Percentiles rank a stretch among this genome's conserved stretches.
Evolutionary conservation across 371 early-diverging fungal species (phyloP).

Genomic region (Neoconidiobolus thromboides): DNA sequence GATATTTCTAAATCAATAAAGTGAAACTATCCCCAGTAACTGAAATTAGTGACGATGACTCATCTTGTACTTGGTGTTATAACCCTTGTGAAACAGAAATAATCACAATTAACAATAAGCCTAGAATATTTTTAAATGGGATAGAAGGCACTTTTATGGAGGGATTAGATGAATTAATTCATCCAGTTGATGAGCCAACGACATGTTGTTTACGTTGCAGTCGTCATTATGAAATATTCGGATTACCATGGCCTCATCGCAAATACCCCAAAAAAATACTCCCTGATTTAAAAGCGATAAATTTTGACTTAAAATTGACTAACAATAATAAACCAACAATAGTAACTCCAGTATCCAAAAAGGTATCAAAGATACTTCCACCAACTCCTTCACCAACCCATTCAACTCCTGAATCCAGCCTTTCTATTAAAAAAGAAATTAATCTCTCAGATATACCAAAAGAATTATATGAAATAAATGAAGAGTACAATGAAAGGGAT

Average conservation of each 20-base stretch:
- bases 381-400: background rate
- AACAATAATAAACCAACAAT: background rate
- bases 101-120: background rate
- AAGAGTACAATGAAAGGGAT: background rate
- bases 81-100: background rate
- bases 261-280: background rate
- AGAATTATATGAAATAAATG: background rate
- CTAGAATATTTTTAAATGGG: background rate
- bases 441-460: background rate
- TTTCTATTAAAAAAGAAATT: background rate
- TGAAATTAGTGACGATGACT: background rate
- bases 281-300: background rate
- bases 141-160: background rate
- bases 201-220: conserved; percentile 11
- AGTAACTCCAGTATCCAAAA: background rate
- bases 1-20: too few relatives aligned
- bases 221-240: background rate
- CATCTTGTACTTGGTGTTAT: background rate
- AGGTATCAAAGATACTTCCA: background rate
- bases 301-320: background rate
- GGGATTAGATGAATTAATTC: conserved; percentile 5
- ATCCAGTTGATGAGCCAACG: conserved; percentile 11
- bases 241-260: conserved; percentile 2
- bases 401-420: background rate
- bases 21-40: too few relatives aligned